phyloP scores from a whole-genome alignment of 352 stramenopile species.

The Saprolegnia diclina region DNA sequence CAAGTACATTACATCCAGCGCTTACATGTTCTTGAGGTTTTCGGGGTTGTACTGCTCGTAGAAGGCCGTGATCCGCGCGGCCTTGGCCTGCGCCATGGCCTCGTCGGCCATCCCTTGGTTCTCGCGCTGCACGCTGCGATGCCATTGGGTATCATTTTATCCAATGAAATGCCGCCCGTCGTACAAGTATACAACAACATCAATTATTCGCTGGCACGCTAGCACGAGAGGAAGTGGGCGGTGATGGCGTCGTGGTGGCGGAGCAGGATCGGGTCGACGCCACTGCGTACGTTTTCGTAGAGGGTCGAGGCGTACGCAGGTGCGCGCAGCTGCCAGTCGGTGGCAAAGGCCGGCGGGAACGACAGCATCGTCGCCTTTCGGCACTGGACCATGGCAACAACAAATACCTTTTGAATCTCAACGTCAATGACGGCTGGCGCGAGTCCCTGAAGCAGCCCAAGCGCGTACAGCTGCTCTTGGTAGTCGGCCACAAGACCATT shows the following conservation, averaged over 20 bases:
- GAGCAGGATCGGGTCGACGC: neutral
- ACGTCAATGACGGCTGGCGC: neutral
- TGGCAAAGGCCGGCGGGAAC: neutral
- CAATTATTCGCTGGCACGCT: too few species aligned
- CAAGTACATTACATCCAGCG: neutral
- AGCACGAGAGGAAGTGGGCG: neutral
- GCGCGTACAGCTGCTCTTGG: neutral
- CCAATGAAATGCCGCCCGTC: too few species aligned
- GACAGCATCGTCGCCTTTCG: neutral
- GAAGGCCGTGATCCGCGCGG: slow-evolving; percentile 34
- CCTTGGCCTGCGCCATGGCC: neutral
- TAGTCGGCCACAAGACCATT: neutral
- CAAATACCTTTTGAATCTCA: neutral
- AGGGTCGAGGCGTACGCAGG: neutral
- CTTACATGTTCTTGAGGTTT: slow-evolving; percentile 75
- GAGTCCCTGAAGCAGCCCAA: neutral
- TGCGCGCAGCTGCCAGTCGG: neutral
- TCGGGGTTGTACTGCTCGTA: slow-evolving; percentile 69
- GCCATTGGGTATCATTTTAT: too few species aligned
- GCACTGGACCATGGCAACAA: neutral
- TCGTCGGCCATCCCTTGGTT: neutral
- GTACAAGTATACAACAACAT: too few species aligned
- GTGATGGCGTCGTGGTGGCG: neutral
- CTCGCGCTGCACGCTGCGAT: too few species aligned
- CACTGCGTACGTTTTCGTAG: neutral